Percentiles rank a stretch among this genome's conserved stretches.
Conservation (phyloP, 306 rosid species). For the Amphicarpaea edgeworthii region DNA sequence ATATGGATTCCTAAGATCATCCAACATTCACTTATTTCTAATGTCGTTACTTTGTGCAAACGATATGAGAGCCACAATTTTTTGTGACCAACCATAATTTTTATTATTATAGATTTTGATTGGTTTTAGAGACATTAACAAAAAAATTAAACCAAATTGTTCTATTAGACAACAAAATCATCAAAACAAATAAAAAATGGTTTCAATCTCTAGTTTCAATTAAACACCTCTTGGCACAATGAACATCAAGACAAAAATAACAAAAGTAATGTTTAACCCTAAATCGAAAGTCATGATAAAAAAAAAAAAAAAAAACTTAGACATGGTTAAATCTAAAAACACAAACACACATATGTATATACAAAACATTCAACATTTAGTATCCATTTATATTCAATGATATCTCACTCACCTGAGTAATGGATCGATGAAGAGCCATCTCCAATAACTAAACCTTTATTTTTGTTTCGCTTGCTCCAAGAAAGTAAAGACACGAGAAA, state of each 20-base stretch:
- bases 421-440: neutral
- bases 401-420: neutral
- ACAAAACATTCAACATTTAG: neutral
- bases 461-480: neutral
- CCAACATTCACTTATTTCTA: conserved; percentile 70
- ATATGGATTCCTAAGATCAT: conserved; percentile 79
- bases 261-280: neutral
- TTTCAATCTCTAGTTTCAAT: no score
- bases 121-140: no score
- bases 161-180: no score
- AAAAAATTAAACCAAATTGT: no score
- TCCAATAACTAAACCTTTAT: neutral
- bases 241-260: neutral
- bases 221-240: neutral
- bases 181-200: no score
- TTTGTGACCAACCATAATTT: no score
- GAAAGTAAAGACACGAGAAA: neutral
- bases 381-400: neutral
- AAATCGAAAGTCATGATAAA: neutral
- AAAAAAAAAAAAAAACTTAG: neutral
- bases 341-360: neutral
- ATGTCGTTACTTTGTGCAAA: conserved; percentile 50
- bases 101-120: no score
- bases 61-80: no score
- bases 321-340: neutral